Base-by-base conservation (phyloP, 495 filamentous ascomycete species). In the Xylaria cubensis region DNA sequence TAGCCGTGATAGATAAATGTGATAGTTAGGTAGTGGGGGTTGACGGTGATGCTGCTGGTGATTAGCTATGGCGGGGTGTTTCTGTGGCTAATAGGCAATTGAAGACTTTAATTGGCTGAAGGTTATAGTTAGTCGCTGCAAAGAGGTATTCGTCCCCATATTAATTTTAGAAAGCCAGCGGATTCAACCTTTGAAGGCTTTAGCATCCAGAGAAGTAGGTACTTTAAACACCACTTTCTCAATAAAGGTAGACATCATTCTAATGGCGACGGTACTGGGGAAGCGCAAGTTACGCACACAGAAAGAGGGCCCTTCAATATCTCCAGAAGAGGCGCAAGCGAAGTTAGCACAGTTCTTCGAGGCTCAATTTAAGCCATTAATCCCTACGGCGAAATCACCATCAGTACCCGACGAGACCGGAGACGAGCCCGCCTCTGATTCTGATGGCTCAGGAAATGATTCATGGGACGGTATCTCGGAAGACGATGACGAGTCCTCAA, bases 281-380 rank as follows among this genome's bases (percentile, higher is more conserved):
- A 86, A 86, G 65, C 80, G 84, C 46, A 86, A 86, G 64, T 65
- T 75, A 29, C 72, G 78, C 29, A 12, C 70, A 0, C 75, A 76
- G n/a, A 79, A 80, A 21, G 46, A 66, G 6, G 72, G 76, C 39
- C 39, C 74, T 15, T 72, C 69, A 0, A 42, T 80, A 39, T 71
- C 76, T 2, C 64, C 74, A 12, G 80, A 80, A 56, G 77, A 82
- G n/a, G 82, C 80, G 0, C 81, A 82, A 66, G 83, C 79, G 68
- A 83, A 92, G 44, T 90, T 99, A 73, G 89, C 89, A 70, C 90
- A 89, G 73, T 90, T 93, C 78, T 98, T 99, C 79, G 96, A 98
- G 81, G 88, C 91, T 10, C 90, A 91, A 75, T 98, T 97, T 81
- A 88, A 90, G 73, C 93, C 95, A 13, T 76, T 98, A 70, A 70